These are phyloP conservation scores for Cerrena zonata DNA, from an alignment of 1,284 basidiomycete genomes.

Conservation along the genomic window DNA sequence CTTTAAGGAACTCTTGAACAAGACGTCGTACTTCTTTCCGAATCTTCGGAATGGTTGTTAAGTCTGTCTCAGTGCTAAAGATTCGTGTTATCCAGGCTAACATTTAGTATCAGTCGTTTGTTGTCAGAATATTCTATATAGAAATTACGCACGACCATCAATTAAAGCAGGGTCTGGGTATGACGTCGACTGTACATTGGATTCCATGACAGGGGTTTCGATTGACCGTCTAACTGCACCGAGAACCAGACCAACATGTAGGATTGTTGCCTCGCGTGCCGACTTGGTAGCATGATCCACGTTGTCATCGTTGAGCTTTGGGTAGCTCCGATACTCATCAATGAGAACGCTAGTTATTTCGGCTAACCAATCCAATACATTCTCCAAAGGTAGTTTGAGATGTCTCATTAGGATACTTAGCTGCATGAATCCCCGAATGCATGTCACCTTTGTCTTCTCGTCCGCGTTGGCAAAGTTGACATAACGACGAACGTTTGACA, in stretches of 20 bases:
- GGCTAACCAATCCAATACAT: constrained; percentile 62
- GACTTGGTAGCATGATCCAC: constrained; percentile 7
- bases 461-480: constrained; percentile 69
- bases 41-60: constrained; percentile 32
- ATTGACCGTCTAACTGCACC: constrained; percentile 60
- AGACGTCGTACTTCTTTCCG: constrained; percentile 54
- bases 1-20: constrained; percentile 62
- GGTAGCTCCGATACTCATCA: constrained; percentile 43
- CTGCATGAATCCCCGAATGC: constrained; percentile 76
- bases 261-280: constrained; percentile 23
- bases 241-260: constrained; percentile 49
- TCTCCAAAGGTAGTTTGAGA: constrained; percentile 48
- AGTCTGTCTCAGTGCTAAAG: constrained; percentile 41
- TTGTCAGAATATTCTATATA: background rate
- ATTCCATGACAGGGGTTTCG: constrained; percentile 42
- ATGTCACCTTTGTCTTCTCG: constrained; percentile 62
- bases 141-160: constrained; percentile 46
- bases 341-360: constrained; percentile 58
- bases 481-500: constrained; percentile 61
- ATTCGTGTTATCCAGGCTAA: constrained; percentile 62
- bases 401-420: constrained; percentile 66
- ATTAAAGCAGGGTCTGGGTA: constrained; percentile 69
- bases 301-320: constrained; percentile 12
- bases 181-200: constrained; percentile 19
- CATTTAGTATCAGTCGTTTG: background rate